These are phyloP conservation scores for Komagataella mondaviorum DNA, from an alignment of 805 yeast genomes.

Conservation along the genomic window DNA sequence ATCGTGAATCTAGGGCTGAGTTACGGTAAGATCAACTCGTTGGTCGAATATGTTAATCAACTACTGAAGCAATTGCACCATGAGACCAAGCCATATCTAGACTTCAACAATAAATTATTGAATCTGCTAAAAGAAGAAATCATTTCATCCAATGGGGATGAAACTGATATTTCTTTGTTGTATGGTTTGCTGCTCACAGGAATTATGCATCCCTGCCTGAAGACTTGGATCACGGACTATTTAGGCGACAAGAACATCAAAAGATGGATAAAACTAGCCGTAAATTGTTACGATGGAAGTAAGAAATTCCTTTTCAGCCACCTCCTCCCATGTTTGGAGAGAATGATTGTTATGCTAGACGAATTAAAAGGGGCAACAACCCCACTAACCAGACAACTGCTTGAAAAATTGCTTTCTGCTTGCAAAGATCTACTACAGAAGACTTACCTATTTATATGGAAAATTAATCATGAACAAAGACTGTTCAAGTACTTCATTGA, in stretches of 20 bases:
- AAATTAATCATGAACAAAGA: constrained; percentile 27
- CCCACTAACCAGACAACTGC: not conserved
- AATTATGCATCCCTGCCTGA: constrained; percentile 30
- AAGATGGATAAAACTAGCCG: constrained; percentile 38
- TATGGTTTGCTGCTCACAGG: constrained; percentile 41
- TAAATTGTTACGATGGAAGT: constrained; percentile 33
- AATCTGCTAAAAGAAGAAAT: constrained; percentile 22
- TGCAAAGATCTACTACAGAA: not conserved
- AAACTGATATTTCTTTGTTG: constrained; percentile 19
- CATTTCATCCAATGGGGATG: constrained; percentile 6
- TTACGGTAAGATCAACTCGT: not conserved
- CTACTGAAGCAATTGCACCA: constrained; percentile 13
- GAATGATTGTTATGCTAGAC: constrained; percentile 32
- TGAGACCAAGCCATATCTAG: constrained; percentile 22
- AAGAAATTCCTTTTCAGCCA: constrained; percentile 33
- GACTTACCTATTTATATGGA: constrained; percentile 8
- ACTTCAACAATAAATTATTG: constrained; percentile 21
- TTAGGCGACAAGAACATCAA: constrained; percentile 55
- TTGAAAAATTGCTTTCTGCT: not conserved
- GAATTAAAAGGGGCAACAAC: constrained; percentile 23
- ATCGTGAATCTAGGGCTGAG: not conserved
- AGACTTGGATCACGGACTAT: constrained; percentile 50
- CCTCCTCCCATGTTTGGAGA: constrained; percentile 42
- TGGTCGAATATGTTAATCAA: constrained; percentile 20
- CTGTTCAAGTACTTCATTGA: constrained; percentile 28